These are phyloP conservation scores for Aspergillus transmontanensis DNA, from an alignment of 2,329 filamentous ascomycete species.

Conservation along the genomic window DNA sequence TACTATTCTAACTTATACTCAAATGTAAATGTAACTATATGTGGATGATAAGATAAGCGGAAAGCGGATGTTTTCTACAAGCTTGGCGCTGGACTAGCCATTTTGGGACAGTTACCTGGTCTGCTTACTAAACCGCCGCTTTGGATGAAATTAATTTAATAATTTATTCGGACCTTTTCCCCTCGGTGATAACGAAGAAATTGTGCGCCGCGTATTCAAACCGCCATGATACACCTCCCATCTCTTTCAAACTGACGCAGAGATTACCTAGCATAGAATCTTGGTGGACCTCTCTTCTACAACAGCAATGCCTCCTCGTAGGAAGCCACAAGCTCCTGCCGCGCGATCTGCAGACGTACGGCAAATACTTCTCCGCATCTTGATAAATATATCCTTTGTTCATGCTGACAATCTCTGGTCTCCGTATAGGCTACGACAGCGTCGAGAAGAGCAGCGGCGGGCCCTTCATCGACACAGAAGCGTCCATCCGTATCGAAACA, in stretches of 20 bases:
- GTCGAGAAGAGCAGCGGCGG: slow-evolving; percentile 20
- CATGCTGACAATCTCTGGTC: slow-evolving; percentile 16
- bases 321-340: slow-evolving; percentile 35
- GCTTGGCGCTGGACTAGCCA: background rate
- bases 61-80: too few relatives aligned
- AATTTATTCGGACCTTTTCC: slow-evolving; percentile 25
- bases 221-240: slow-evolving; percentile 15
- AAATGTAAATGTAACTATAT: background rate
- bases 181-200: slow-evolving; percentile 29
- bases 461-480: slow-evolving; percentile 29
- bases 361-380: slow-evolving; percentile 29
- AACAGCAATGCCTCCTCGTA: slow-evolving; percentile 40
- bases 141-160: slow-evolving; percentile 10
- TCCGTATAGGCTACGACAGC: slow-evolving; percentile 16
- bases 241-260: background rate
- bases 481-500: slow-evolving; percentile 31
- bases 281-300: slow-evolving; percentile 2
- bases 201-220: slow-evolving; percentile 16
- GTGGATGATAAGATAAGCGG: background rate
- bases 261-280: background rate
- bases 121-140: slow-evolving; percentile 3
- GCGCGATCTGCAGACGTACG: slow-evolving; percentile 35
- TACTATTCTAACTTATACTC: background rate
- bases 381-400: background rate
- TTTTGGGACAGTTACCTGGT: background rate